phyloP scores from a whole-genome alignment of 176 grass and related monocot species.

The Alloteropsis semialata region DNA sequence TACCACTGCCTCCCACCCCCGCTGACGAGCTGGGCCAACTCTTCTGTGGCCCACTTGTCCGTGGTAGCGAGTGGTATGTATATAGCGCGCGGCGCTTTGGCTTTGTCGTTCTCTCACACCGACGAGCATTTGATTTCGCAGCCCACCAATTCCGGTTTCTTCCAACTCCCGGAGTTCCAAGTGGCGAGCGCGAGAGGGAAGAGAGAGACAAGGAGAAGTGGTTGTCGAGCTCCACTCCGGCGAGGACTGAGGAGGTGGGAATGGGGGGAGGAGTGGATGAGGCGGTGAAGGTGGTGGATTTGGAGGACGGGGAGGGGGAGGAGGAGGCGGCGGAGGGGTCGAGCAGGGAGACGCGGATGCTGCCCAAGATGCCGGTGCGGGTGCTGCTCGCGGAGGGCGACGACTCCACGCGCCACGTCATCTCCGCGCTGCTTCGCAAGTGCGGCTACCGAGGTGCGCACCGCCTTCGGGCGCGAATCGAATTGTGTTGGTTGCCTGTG shows the following conservation, averaged over 20 bases:
- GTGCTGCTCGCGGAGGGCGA: slow-evolving; percentile 97
- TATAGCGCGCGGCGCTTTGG: not conserved
- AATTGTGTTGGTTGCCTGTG: not conserved
- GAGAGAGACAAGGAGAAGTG: not conserved
- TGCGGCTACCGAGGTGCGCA: slow-evolving; percentile 88
- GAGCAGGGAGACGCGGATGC: slow-evolving; percentile 43
- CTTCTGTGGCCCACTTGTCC: slow-evolving; percentile 21
- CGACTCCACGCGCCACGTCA: slow-evolving; percentile 96
- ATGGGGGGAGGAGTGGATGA: slow-evolving; percentile 24
- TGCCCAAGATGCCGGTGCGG: slow-evolving; percentile 83
- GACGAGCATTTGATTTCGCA: slow-evolving; percentile 30
- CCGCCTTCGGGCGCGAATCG: not conserved
- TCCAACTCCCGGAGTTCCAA: not conserved
- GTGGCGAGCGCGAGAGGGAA: slow-evolving; percentile 9
- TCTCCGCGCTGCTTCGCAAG: slow-evolving; percentile 87
- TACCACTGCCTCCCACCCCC: not conserved
- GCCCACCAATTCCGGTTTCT: slow-evolving; percentile 3
- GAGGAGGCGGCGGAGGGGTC: slow-evolving; percentile 12
- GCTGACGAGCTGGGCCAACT: not conserved
- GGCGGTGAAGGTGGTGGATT: slow-evolving; percentile 36
- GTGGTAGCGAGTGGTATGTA: not conserved
- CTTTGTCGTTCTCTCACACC: slow-evolving; percentile 9
- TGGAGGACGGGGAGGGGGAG: slow-evolving; percentile 32
- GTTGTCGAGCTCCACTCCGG: not conserved
- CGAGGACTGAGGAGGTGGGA: not conserved